Evolutionary conservation across 169 alveolate species (phyloP).

Genomic region (Cryptosporidium tyzzeri): DNA sequence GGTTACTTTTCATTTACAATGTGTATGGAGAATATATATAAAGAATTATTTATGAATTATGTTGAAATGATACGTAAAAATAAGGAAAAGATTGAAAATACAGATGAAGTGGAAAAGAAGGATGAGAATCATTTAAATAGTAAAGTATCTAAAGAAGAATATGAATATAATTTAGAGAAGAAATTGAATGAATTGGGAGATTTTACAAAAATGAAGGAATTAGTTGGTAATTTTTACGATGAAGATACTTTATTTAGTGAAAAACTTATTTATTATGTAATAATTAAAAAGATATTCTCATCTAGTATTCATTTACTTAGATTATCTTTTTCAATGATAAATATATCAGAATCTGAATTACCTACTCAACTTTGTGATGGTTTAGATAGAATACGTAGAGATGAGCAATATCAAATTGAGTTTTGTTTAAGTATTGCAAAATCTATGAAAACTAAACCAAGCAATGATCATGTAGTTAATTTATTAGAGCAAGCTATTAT

Average conservation of each 20-base stretch:
- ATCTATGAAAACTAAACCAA: constrained; percentile 79
- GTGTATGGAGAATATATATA: constrained; percentile 94
- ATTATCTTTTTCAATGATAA: neutral
- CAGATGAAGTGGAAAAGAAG: neutral
- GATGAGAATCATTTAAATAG: neutral
- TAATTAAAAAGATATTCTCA: constrained; percentile 62
- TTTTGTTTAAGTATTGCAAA: constrained; percentile 81
- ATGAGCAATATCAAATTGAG: constrained; percentile 81
- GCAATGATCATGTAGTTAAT: constrained; percentile 78
- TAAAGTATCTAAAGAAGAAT: neutral
- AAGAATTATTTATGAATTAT: constrained; percentile 83
- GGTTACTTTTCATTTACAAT: constrained; percentile 94
- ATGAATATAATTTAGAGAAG: constrained; percentile 1
- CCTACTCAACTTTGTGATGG: constrained; percentile 78
- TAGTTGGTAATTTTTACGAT: constrained; percentile 4
- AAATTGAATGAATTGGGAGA: constrained; percentile 19
- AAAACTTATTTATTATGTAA: constrained; percentile 36
- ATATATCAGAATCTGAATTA: neutral
- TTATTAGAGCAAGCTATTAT: constrained; percentile 78
- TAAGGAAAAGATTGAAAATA: neutral
- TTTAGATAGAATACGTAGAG: constrained; percentile 80
- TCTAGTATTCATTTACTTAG: constrained; percentile 35
- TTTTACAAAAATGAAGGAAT: constrained; percentile 30
- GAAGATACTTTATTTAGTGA: constrained; percentile 39
- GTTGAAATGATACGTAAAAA: constrained; percentile 77